These are phyloP conservation scores for Cornus florida DNA, from an alignment of 148 eudicot species.

Conservation along the genomic window DNA sequence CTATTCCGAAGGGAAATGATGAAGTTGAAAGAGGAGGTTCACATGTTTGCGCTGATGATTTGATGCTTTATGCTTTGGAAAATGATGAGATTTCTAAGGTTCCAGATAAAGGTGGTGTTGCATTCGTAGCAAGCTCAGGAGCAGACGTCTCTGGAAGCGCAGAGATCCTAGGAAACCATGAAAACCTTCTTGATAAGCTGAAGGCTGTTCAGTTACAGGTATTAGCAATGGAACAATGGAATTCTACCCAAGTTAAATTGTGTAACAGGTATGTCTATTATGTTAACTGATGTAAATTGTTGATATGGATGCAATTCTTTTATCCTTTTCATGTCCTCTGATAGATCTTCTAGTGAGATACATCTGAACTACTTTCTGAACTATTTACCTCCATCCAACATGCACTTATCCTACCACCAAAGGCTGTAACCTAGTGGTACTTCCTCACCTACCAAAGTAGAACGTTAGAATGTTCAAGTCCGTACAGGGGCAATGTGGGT, in stretches of 20 bases:
- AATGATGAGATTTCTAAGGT: slow-evolving; percentile 12
- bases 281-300: not conserved
- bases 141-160: slow-evolving; percentile 14
- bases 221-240: slow-evolving; percentile 49
- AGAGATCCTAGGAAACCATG: slow-evolving; percentile 20
- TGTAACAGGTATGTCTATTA: slow-evolving; percentile 30
- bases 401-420: not conserved
- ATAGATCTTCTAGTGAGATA: not conserved
- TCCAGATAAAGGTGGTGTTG: slow-evolving; percentile 4
- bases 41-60: slow-evolving; percentile 22
- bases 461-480: too few species aligned
- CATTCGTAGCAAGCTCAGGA: slow-evolving; percentile 2
- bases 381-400: not conserved
- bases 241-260: slow-evolving; percentile 40
- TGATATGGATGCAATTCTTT: not conserved
- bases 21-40: slow-evolving; percentile 22
- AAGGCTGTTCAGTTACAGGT: slow-evolving; percentile 45
- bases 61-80: slow-evolving; percentile 10
- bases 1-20: slow-evolving; percentile 23
- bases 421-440: too few species aligned
- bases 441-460: too few species aligned
- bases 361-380: not conserved
- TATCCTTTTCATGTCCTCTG: not conserved
- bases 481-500: too few species aligned
- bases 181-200: slow-evolving; percentile 37